Percentiles rank a stretch among this genome's conserved stretches.
Conservation (phyloP, 495 filamentous ascomycete genomes). For the Cladorrhinum samala region DNA sequence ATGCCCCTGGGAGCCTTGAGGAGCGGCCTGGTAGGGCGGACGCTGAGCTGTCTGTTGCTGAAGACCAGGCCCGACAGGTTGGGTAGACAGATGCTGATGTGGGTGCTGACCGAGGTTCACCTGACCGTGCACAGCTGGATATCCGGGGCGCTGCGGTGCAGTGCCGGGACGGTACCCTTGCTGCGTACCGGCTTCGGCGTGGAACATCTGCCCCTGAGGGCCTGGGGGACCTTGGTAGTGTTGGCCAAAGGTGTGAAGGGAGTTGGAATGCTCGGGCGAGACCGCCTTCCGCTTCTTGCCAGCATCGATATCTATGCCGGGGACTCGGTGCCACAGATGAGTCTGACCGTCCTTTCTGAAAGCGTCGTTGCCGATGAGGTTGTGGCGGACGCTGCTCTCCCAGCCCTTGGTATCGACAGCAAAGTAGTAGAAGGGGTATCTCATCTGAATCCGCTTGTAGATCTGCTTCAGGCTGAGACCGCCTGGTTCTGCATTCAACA, state of each 20-base stretch:
- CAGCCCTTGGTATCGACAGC: slow-evolving; percentile 75
- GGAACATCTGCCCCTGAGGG: slow-evolving; percentile 26
- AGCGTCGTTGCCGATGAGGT: slow-evolving; percentile 79
- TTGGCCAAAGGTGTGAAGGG: slow-evolving; percentile 23
- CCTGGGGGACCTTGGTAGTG: slow-evolving; percentile 19
- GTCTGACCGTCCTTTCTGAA: slow-evolving; percentile 74
- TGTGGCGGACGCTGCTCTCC: slow-evolving; percentile 96
- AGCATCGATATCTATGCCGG: slow-evolving; percentile 45
- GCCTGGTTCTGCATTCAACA: slow-evolving; percentile 65
- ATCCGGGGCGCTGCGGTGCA: slow-evolving; percentile 22
- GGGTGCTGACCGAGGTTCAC: slow-evolving; percentile 22
- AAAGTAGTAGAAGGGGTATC: slow-evolving; percentile 88
- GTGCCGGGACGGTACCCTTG: slow-evolving; percentile 21
- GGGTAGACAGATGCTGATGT: slow-evolving; percentile 16
- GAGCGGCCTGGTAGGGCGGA: slow-evolving; percentile 24
- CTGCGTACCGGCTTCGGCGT: slow-evolving; percentile 16
- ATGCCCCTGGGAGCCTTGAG: slow-evolving; percentile 28
- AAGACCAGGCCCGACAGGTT: slow-evolving; percentile 18
- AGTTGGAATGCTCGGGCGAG: slow-evolving; percentile 36
- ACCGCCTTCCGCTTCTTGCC: slow-evolving; percentile 47
- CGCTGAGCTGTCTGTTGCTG: slow-evolving; percentile 20
- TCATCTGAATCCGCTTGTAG: slow-evolving; percentile 78
- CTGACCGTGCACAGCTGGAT: slow-evolving; percentile 17
- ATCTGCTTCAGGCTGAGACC: slow-evolving; percentile 87
- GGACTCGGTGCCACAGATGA: slow-evolving; percentile 44